Evolutionary conservation across 2,329 filamentous ascomycete species (phyloP).

Genomic region (Penicillium brasilianum): DNA sequence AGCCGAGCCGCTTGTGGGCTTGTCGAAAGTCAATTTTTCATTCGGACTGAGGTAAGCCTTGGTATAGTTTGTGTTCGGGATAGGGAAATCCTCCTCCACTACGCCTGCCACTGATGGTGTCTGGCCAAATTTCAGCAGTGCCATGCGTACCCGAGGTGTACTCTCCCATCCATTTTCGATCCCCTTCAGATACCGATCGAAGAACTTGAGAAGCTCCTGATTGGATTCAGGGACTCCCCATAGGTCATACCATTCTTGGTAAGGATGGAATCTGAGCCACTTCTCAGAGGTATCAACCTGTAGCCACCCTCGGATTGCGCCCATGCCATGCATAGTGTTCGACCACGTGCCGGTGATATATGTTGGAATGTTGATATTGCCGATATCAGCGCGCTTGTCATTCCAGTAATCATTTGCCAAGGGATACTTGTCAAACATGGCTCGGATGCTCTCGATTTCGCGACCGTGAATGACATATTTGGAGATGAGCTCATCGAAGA

Average conservation of each 20-base stretch:
- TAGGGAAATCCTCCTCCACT: conserved; percentile 41
- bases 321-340: conserved; percentile 43
- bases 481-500: conserved; percentile 47
- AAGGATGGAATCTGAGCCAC: conserved; percentile 49
- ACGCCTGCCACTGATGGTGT: conserved; percentile 37
- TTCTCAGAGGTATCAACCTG: conserved; percentile 47
- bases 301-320: conserved; percentile 44
- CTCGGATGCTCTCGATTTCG: conserved; percentile 47
- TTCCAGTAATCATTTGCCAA: conserved; percentile 44
- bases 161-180: conserved; percentile 54
- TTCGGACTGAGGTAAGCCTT: conserved; percentile 37
- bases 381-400: conserved; percentile 45
- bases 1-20: neutral
- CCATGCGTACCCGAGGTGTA: conserved; percentile 53
- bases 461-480: conserved; percentile 44
- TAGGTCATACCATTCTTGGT: conserved; percentile 55
- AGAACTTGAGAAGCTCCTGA: conserved; percentile 51
- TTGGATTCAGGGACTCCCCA: conserved; percentile 41
- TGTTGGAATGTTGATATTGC: conserved; percentile 27
- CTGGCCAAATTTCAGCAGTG: conserved; percentile 42
- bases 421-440: conserved; percentile 48
- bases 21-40: conserved; percentile 13
- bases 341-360: conserved; percentile 44
- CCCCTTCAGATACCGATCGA: conserved; percentile 53
- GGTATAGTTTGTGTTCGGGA: conserved; percentile 40